phyloP scores from a whole-genome alignment of 164 flowering plant genomes.

The Tetrastigma voinierianum region DNA sequence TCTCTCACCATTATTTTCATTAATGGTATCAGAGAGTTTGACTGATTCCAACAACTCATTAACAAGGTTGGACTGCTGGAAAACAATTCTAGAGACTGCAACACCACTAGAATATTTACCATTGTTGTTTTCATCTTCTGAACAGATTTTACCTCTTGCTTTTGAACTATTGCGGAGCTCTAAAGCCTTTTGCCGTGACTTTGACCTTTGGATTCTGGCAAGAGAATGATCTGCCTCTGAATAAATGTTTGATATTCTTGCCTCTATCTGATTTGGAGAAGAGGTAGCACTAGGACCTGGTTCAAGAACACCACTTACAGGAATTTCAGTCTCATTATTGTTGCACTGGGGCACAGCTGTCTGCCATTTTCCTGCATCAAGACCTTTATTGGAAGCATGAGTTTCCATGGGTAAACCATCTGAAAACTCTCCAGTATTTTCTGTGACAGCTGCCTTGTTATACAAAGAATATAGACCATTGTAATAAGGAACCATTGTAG shows the following conservation, averaged over 20 bases:
- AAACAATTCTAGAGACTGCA: constrained; percentile 13
- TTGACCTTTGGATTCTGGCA: constrained; percentile 68
- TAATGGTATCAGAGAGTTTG: constrained; percentile 7
- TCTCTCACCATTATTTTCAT: background rate
- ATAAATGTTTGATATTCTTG: constrained; percentile 8
- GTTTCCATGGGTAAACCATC: constrained; percentile 20
- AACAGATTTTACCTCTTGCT: constrained; percentile 20
- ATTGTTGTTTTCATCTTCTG: constrained; percentile 8
- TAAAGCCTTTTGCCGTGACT: constrained; percentile 80
- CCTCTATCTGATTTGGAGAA: constrained; percentile 35
- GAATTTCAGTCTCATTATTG: constrained; percentile 17
- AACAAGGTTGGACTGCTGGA: constrained; percentile 11
- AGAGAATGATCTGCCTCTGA: constrained; percentile 42
- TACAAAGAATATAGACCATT: constrained; percentile 17
- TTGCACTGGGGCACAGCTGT: constrained; percentile 13
- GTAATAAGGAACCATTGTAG: constrained; percentile 24
- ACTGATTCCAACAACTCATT: constrained; percentile 8
- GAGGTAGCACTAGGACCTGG: constrained; percentile 27
- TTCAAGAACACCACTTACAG: constrained; percentile 11
- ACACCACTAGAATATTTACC: constrained; percentile 10
- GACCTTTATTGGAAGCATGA: constrained; percentile 24
- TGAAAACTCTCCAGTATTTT: constrained; percentile 21
- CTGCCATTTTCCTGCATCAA: constrained; percentile 21
- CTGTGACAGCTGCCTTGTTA: constrained; percentile 23
- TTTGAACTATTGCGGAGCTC: constrained; percentile 78